Evolutionary conservation across 2,329 filamentous ascomycete species (phyloP).

Genomic region (Microdochium trichocladiopsis): DNA sequence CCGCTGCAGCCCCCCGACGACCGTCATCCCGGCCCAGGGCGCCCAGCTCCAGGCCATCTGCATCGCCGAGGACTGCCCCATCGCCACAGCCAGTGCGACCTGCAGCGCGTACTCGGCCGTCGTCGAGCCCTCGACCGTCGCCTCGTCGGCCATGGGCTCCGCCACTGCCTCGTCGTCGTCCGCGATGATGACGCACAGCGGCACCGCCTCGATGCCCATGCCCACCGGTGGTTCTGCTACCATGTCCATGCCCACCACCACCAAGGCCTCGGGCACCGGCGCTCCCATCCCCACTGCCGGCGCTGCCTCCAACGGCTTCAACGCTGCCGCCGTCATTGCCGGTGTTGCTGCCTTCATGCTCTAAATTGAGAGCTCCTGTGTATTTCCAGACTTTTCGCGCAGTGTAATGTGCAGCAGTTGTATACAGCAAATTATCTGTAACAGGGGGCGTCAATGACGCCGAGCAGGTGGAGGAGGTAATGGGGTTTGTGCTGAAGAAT

Average conservation of each 20-base stretch:
- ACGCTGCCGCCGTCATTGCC: slow-evolving; percentile 15
- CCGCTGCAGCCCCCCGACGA: slow-evolving; percentile 38
- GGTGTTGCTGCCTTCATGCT: slow-evolving; percentile 20
- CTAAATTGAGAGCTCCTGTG: slow-evolving; percentile 8
- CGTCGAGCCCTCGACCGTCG: slow-evolving; percentile 10
- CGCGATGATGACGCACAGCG: not conserved
- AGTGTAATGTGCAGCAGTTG: not conserved
- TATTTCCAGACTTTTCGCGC: not conserved
- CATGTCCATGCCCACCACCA: slow-evolving; percentile 2
- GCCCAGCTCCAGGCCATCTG: slow-evolving; percentile 49
- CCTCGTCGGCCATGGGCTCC: no score
- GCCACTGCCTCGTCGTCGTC: not conserved
- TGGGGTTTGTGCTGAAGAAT: no score
- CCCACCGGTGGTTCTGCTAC: not conserved
- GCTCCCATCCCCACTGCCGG: slow-evolving; percentile 12
- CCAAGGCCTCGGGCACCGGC: slow-evolving; percentile 1
- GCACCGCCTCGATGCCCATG: not conserved
- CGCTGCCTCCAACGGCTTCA: slow-evolving; percentile 15
- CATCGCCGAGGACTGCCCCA: slow-evolving; percentile 40
- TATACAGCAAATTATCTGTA: no score
- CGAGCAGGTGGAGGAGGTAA: no score
- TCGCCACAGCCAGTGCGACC: slow-evolving; percentile 30
- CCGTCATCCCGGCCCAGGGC: slow-evolving; percentile 35
- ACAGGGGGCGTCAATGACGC: no score
- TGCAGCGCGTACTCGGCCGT: slow-evolving; percentile 36